phyloP scores from a whole-genome alignment of 75 land plant genomes.

The Pinus albicaulis region DNA sequence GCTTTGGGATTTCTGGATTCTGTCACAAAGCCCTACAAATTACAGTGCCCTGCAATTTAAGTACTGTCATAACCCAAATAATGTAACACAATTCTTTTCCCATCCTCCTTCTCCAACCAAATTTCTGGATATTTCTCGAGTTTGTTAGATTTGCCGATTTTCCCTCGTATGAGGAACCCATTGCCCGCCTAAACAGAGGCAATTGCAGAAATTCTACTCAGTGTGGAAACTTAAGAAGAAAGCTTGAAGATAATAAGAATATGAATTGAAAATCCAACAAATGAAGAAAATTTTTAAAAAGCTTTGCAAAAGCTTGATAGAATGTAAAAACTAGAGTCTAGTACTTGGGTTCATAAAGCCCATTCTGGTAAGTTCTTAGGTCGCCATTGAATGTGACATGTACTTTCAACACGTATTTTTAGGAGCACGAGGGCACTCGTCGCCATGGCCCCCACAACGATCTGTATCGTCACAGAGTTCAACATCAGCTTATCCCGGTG shows the following conservation, averaged over 20 bases:
- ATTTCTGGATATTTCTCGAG: not conserved
- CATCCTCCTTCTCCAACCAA: not conserved
- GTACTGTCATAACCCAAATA: not conserved
- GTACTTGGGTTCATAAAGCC: not conserved
- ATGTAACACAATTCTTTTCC: not conserved
- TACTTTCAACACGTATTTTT: not conserved
- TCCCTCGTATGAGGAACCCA: too few relatives aligned
- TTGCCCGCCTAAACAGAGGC: too few relatives aligned
- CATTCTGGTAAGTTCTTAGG: not conserved
- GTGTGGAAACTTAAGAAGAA: not conserved
- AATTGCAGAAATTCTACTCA: not conserved
- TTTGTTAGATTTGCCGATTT: not conserved
- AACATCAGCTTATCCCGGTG: too few relatives aligned
- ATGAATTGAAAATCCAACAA: too few relatives aligned
- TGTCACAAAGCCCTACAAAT: too few relatives aligned
- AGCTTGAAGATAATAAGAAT: not conserved
- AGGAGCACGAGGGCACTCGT: not conserved
- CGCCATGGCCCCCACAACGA: not conserved
- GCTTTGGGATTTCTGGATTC: too few relatives aligned
- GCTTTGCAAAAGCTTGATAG: not conserved
- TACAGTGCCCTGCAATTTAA: not conserved
- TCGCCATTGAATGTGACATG: not conserved
- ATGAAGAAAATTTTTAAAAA: not conserved
- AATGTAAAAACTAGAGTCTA: not conserved
- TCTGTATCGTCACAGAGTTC: too few relatives aligned